These are phyloP conservation scores for Nidula microcarpa DNA, from an alignment of 768 basidiomycete species.

Conservation along the genomic window DNA sequence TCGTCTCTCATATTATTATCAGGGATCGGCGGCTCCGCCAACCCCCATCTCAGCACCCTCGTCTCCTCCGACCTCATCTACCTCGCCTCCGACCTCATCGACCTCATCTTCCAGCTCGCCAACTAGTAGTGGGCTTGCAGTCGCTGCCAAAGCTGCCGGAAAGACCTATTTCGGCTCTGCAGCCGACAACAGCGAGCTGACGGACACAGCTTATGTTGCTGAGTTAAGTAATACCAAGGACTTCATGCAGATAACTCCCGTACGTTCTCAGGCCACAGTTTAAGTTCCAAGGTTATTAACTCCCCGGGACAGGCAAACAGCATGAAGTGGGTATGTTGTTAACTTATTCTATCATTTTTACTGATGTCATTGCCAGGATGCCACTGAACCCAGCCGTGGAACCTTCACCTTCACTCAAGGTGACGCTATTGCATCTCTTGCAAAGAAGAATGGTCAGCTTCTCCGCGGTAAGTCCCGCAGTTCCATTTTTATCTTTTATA, in stretches of 20 bases:
- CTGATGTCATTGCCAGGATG: slow-evolving; percentile 29
- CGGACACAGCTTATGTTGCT: slow-evolving; percentile 33
- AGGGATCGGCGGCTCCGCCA: slow-evolving; percentile 1
- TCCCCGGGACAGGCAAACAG: slow-evolving; percentile 28
- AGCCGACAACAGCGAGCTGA: slow-evolving; percentile 42
- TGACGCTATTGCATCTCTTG: slow-evolving; percentile 41
- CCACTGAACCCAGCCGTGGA: slow-evolving; percentile 48
- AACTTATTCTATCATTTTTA: slow-evolving; percentile 1
- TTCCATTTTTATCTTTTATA: not conserved
- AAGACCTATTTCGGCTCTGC: slow-evolving; percentile 49
- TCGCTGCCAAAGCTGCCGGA: slow-evolving; percentile 34
- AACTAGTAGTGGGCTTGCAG: slow-evolving; percentile 27
- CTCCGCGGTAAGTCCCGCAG: slow-evolving; percentile 29
- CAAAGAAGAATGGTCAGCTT: slow-evolving; percentile 44
- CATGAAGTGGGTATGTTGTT: slow-evolving; percentile 49
- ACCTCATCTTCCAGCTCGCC: slow-evolving; percentile 4
- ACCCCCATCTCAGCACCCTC: slow-evolving; percentile 8
- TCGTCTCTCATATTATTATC: not conserved
- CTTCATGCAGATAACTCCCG: slow-evolving; percentile 45
- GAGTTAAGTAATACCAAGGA: slow-evolving; percentile 31
- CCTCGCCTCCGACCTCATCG: not conserved
- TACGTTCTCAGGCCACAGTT: slow-evolving; percentile 4
- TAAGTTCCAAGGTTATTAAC: not conserved
- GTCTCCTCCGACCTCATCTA: slow-evolving; percentile 31
- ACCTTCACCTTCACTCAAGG: slow-evolving; percentile 45